Conservation (phyloP, 768 basidiomycete genomes). For the Goffeauzyma gilvescens region DNA sequence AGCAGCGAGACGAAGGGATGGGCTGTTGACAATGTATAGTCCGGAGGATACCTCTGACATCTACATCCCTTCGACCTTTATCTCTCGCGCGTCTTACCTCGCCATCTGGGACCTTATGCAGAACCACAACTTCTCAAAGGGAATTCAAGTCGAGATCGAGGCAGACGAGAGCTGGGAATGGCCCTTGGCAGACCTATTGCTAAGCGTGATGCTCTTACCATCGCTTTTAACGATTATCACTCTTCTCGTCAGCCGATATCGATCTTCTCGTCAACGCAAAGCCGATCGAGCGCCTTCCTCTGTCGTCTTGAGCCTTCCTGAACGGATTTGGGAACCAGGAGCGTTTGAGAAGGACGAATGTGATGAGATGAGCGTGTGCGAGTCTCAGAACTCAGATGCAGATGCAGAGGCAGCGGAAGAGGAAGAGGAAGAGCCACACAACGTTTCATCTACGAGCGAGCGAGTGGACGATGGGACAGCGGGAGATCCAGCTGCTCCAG, state of each 20-base stretch:
- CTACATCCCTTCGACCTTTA: conserved; percentile 65
- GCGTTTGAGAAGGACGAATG: conserved; percentile 32
- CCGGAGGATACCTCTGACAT: conserved; percentile 77
- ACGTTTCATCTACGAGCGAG: too few relatives aligned
- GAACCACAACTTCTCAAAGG: conserved; percentile 37
- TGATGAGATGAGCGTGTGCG: too few relatives aligned
- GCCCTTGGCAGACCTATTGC: conserved; percentile 31
- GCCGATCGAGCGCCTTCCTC: conserved; percentile 37
- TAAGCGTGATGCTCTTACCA: conserved; percentile 74
- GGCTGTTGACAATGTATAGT: conserved; percentile 77
- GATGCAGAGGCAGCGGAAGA: too few relatives aligned
- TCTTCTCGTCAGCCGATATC: conserved; percentile 69
- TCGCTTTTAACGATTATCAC: conserved; percentile 75
- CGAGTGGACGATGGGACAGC: too few relatives aligned
- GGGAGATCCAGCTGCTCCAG: too few relatives aligned
- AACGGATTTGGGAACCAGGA: conserved; percentile 30
- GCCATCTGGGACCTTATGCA: conserved; percentile 47
- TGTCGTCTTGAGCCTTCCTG: conserved; percentile 27
- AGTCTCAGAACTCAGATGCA: too few relatives aligned
- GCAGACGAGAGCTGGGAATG: conserved; percentile 52
- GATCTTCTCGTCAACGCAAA: conserved; percentile 39
- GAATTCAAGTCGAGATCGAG: conserved; percentile 27
- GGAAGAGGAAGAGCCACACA: too few relatives aligned
- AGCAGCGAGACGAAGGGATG: conserved; percentile 38
- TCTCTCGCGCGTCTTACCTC: conserved; percentile 63